A percentile compares a stretch with the other conserved stretches of the same genome.
These are phyloP conservation scores for Globisporangium solare DNA, from an alignment of 352 stramenopile genomes.

Conservation along the genomic window DNA sequence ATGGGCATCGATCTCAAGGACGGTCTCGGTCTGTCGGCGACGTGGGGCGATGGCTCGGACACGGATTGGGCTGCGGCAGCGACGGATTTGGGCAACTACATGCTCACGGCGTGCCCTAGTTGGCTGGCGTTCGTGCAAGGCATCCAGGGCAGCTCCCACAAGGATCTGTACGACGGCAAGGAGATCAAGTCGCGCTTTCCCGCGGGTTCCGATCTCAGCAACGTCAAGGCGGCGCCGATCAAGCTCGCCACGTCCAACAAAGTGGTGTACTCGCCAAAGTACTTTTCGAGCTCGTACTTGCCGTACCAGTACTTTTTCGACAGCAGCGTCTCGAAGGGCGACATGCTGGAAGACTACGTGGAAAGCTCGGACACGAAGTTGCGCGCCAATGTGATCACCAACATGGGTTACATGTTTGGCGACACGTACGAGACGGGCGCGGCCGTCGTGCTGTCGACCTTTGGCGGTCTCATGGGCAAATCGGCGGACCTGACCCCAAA, in stretches of 20 bases:
- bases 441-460: slow-evolving; percentile 75
- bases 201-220: slow-evolving; percentile 60
- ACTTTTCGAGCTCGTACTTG: slow-evolving; percentile 61
- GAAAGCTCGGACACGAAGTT: slow-evolving; percentile 53
- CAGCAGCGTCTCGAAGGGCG: slow-evolving; percentile 27
- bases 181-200: slow-evolving; percentile 67
- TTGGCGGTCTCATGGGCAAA: slow-evolving; percentile 62
- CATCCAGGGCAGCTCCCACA: slow-evolving; percentile 62
- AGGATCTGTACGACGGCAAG: slow-evolving; percentile 49
- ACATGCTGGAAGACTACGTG: slow-evolving; percentile 59
- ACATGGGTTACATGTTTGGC: slow-evolving; percentile 84
- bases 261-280: slow-evolving; percentile 79
- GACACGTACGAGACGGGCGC: slow-evolving; percentile 47
- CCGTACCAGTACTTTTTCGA: slow-evolving; percentile 72
- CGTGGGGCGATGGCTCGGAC: slow-evolving; percentile 73
- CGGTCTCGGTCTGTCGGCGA: slow-evolving; percentile 46
- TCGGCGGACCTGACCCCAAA: slow-evolving; percentile 44
- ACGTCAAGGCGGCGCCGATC: slow-evolving; percentile 43
- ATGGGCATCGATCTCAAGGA: slow-evolving; percentile 86
- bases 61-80: slow-evolving; percentile 72
- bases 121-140: slow-evolving; percentile 80
- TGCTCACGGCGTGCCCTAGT: slow-evolving; percentile 61
- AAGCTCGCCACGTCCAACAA: slow-evolving; percentile 58
- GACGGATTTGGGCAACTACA: slow-evolving; percentile 57
- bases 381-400: slow-evolving; percentile 54